A percentile compares a stretch with the other conserved stretches of the same genome.
phyloP scores from a whole-genome alignment of 306 rosid species.

The Corylus avellana region DNA sequence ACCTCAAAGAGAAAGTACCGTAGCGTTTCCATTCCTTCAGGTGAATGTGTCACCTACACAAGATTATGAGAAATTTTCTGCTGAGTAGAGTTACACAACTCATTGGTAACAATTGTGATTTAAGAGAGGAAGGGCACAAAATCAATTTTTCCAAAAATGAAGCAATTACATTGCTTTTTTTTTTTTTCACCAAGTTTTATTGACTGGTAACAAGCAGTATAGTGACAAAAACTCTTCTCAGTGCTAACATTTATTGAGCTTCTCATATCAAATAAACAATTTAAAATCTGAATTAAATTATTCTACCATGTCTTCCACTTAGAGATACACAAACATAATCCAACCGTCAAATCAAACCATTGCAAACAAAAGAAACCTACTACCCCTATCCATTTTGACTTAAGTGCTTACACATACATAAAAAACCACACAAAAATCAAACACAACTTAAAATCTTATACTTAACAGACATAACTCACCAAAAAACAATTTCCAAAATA shows the following conservation, averaged over 20 bases:
- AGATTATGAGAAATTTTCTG: background rate
- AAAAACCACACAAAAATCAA: background rate
- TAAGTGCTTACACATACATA: background rate
- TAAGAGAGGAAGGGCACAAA: background rate
- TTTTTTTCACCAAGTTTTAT: background rate
- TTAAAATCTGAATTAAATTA: background rate
- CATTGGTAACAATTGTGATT: background rate
- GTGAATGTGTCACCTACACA: constrained; percentile 87
- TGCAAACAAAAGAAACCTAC: background rate
- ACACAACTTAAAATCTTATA: background rate
- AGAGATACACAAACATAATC: background rate
- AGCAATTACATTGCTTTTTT: background rate
- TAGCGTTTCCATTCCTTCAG: constrained; percentile 82
- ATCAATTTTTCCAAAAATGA: background rate
- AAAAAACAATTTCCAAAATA: background rate
- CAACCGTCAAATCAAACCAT: background rate
- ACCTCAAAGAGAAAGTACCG: constrained; percentile 69
- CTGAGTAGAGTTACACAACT: background rate
- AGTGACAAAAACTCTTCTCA: background rate
- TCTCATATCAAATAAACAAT: background rate
- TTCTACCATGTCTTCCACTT: background rate
- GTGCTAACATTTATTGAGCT: background rate
- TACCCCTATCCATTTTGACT: background rate
- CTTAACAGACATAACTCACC: background rate
- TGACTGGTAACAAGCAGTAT: background rate